Conservation (phyloP, 371 early-diverging fungal species). For the Caulochytrium protostelioides region DNA sequence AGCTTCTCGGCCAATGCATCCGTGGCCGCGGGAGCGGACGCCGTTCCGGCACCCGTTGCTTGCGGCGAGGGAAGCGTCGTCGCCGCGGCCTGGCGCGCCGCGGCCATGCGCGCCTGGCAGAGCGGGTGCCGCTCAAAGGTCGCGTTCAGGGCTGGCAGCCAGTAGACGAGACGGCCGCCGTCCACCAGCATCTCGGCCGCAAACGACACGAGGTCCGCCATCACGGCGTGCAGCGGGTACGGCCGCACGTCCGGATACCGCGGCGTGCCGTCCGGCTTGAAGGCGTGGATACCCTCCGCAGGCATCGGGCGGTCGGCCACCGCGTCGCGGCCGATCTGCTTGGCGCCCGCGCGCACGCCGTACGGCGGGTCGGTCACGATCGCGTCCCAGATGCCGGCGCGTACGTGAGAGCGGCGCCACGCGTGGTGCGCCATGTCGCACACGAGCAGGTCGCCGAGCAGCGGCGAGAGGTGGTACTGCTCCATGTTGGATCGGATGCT, state of each 20-base stretch:
- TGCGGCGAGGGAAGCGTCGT: no score
- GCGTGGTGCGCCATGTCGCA: slow-evolving; percentile 47
- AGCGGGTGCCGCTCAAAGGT: no score
- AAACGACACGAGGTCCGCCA: slow-evolving; percentile 62
- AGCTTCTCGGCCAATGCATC: no score
- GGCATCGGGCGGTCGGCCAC: slow-evolving; percentile 5
- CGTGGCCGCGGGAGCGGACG: no score
- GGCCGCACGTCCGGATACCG: slow-evolving; percentile 68
- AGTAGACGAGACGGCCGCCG: slow-evolving; percentile 82
- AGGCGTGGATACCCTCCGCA: slow-evolving; percentile 12
- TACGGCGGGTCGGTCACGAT: slow-evolving; percentile 75
- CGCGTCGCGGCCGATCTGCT: slow-evolving; percentile 52
- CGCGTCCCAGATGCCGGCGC: slow-evolving; percentile 14
- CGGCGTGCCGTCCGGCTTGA: slow-evolving; percentile 20
- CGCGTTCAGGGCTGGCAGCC: slow-evolving; percentile 96
- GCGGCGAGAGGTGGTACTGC: slow-evolving; percentile 52
- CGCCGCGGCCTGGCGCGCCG: no score
- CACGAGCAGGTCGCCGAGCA: slow-evolving; percentile 58
- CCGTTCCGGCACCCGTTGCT: no score
- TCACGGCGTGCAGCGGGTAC: slow-evolving; percentile 79
- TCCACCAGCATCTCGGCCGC: slow-evolving; percentile 52
- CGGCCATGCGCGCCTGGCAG: no score
- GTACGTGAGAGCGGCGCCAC: background rate
- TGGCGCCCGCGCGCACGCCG: slow-evolving; percentile 93
- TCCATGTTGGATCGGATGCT: slow-evolving; percentile 47